Base-by-base conservation (phyloP, 495 filamentous ascomycete genomes). In the Hyaloscypha finlandica region DNA sequence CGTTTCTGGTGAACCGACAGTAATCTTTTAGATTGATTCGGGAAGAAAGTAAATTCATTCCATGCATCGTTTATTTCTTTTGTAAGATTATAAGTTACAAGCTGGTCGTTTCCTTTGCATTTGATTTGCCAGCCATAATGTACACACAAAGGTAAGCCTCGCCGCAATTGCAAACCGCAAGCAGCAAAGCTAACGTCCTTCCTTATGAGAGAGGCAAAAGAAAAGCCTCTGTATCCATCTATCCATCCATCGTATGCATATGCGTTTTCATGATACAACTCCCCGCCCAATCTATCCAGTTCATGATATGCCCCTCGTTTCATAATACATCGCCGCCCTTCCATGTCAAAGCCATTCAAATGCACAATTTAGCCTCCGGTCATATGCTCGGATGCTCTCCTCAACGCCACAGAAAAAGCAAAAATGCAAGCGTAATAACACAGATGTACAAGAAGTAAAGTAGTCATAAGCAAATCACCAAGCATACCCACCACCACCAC, bases 401-500 rank as follows among this genome's bases (percentile, higher is more conserved):
- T 14, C 42, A 48, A 48, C 42, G 42, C 42, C 42, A 19, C 9
- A 48, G 16, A 48, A 48, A 48, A 48, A 48, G 14, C 4, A 14
- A 19, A 48, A 48, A 48, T 14, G 35, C 42, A 48, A 12, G 42
- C 42, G 16, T 37, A 19, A 48, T 48, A 48, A 48, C 42, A 48
- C 42, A 48, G 9, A 37, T 48, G 42, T 48, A 48, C 42, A 48
- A 48, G 42, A 48, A 48, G 16, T 12, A 48, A 48, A 48, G 9
- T 48, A 19, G 16, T 16, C 9, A 3, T 16, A 48, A 56, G 8
- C 20, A 30, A 66, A 30, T 63, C 60, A 73, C 70, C 70, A 73
- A 5, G 70, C 70, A 64, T 70, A 68, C 0, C 63, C 61, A 29
- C 58, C 25, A 25, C 25, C 25, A 25, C 25, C 70, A 32, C 68